Evolutionary conservation across 805 yeast genomes (phyloP).

Genomic region (Blastobotrys robertii): DNA sequence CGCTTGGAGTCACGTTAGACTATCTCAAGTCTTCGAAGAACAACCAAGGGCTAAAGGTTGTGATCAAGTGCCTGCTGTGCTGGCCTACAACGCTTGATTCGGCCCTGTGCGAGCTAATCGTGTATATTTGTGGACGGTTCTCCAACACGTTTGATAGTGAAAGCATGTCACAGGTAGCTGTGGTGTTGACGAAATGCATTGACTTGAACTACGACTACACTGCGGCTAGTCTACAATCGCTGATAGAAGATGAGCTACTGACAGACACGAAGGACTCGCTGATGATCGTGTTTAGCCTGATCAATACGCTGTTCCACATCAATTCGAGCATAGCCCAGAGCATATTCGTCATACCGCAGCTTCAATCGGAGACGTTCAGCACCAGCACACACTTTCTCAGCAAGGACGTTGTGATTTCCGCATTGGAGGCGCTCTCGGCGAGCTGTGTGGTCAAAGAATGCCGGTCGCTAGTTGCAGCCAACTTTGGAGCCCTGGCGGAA

Average conservation of each 20-base stretch:
- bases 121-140: background rate
- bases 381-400: conserved; percentile 8
- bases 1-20: background rate
- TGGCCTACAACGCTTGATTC: background rate
- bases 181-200: conserved; percentile 7
- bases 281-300: conserved; percentile 19
- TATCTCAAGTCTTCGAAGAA: background rate
- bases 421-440: conserved; percentile 27
- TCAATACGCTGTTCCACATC: conserved; percentile 21
- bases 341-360: conserved; percentile 16
- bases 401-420: conserved; percentile 16
- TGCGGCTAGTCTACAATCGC: conserved; percentile 3
- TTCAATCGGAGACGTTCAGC: conserved; percentile 13
- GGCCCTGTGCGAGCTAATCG: background rate
- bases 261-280: conserved; percentile 11
- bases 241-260: conserved; percentile 9
- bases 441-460: conserved; percentile 25
- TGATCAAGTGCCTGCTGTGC: background rate
- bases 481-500: conserved; percentile 16
- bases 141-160: background rate
- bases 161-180: conserved; percentile 5
- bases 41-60: background rate
- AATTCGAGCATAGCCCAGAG: conserved; percentile 19
- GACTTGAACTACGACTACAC: conserved; percentile 5
- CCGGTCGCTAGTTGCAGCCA: conserved; percentile 21